Percentiles rank a stretch among this genome's conserved stretches.
Evolutionary conservation across 805 yeast species (phyloP).

Genomic region (Teunomyces funiuensis): DNA sequence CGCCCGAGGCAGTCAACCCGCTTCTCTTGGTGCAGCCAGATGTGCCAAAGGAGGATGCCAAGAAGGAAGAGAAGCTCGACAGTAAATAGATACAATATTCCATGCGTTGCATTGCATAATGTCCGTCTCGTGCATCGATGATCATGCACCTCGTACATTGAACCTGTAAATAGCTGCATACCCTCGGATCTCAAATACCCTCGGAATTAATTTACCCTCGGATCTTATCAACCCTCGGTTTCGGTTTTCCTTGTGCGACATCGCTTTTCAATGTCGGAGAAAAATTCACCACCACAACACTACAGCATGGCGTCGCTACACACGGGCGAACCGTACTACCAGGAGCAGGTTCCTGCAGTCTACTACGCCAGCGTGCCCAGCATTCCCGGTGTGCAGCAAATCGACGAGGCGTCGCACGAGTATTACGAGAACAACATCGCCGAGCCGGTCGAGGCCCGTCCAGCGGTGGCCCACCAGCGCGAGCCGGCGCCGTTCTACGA

Average conservation of each 20-base stretch:
- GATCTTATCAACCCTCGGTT: too few relatives aligned
- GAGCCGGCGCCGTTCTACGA: conserved; percentile 10
- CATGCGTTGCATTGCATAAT: too few relatives aligned
- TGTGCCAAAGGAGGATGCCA: too few relatives aligned
- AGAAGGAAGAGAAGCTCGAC: too few relatives aligned
- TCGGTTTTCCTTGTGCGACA: conserved; percentile 1
- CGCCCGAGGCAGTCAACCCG: not conserved
- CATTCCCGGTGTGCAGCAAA: conserved; percentile 3
- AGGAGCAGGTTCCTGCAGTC: not conserved
- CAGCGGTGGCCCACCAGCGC: conserved; percentile 12
- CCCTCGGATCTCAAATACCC: not conserved
- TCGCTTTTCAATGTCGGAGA: conserved; percentile 10
- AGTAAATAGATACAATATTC: too few relatives aligned
- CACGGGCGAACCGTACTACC: not conserved
- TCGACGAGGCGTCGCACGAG: conserved; percentile 2
- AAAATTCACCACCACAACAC: not conserved
- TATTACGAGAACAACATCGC: conserved; percentile 6
- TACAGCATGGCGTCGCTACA: conserved; percentile 1
- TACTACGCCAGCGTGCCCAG: conserved; percentile 1
- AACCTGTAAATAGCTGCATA: not conserved
- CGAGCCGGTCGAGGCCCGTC: conserved; percentile 13
- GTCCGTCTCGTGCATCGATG: too few relatives aligned
- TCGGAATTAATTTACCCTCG: too few relatives aligned
- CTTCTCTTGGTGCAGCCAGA: not conserved
- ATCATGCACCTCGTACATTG: not conserved